Evolutionary conservation across 768 basidiomycete species (phyloP).

Genomic region (Hysterangium stoloniferum): DNA sequence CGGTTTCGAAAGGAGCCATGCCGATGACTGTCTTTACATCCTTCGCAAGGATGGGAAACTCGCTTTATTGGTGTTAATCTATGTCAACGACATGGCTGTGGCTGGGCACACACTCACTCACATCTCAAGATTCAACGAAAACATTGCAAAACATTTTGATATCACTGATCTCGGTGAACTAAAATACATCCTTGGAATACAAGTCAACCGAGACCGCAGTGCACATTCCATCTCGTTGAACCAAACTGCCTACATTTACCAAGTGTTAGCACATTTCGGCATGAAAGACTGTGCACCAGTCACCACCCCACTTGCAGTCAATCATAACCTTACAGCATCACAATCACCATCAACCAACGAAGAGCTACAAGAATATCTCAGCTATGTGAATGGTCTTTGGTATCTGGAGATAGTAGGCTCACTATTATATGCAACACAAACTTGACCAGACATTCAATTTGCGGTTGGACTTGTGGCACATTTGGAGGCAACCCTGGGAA

Average conservation of each 20-base stretch:
- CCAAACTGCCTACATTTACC: constrained; percentile 9
- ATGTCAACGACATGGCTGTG: constrained; percentile 13
- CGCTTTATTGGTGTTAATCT: constrained; percentile 6
- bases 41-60: constrained; percentile 12
- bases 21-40: constrained; percentile 17
- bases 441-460: constrained; percentile 33
- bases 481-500: constrained; percentile 26
- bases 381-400: not conserved
- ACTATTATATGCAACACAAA: constrained; percentile 23
- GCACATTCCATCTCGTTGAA: constrained; percentile 6
- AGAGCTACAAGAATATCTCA: not conserved
- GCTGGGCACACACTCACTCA: not conserved
- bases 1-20: not conserved
- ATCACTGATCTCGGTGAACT: constrained; percentile 14
- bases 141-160: constrained; percentile 8
- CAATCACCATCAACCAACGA: not conserved
- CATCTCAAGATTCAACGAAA: constrained; percentile 6
- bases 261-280: not conserved
- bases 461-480: constrained; percentile 27
- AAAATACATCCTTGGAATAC: constrained; percentile 10
- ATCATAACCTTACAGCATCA: not conserved
- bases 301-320: constrained; percentile 1
- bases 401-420: constrained; percentile 25
- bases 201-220: constrained; percentile 5
- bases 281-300: not conserved